Evolutionary conservation across 23 red algal species (phyloP), one percentile per base, ranked within the genome.

Genomic region (Gracilaria domingensis): DNA sequence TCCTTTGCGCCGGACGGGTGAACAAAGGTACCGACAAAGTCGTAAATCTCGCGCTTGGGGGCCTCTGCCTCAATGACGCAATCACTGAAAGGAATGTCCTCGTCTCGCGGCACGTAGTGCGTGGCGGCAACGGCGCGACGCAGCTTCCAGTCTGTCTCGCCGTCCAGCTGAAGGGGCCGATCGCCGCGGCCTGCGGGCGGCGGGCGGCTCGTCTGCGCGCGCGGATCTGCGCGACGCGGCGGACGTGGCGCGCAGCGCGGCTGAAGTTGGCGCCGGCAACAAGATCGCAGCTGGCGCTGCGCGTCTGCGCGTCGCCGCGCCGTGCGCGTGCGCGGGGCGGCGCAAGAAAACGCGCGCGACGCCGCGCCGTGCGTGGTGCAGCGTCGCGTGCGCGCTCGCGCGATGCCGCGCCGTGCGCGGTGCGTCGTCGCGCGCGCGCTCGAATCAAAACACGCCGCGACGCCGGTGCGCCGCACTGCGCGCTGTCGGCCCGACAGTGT

Each of bases 141-240:
- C 38, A 98, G 93, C 51, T 98, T 98, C 97, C 97, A 98, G 74
- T 98, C 97, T 24, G 97, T 98, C 66, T 98, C 97, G 26, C 97
- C 97, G 79, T 98, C 97, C 76, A 98, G 73, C 76, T 98, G 97
- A 72, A 77, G 67, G 84, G 51, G 36, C 64, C 3, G 64, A 37
- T 18, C 29, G 12, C 32, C 64, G 64, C 8, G 30, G 64, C 0
- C 2, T 8, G 51, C 6, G 8, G 9, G 32, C 30, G 1, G 30
- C 14, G 64, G 30, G 2, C 36, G 3, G n/a, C n/a, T n/a, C n/a
- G n/a, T n/a, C n/a, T n/a, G n/a, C n/a, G n/a, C n/a, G n/a, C n/a
- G n/a, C n/a, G n/a, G n/a, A n/a, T n/a, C n/a, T n/a, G n/a, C n/a
- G n/a, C n/a, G n/a, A n/a, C n/a, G n/a, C n/a, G n/a, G n/a, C n/a